Evolutionary conservation across 257 asterid species (phyloP), one percentile per base, ranked within the genome.

Genomic region (Solanum stenotomum): DNA sequence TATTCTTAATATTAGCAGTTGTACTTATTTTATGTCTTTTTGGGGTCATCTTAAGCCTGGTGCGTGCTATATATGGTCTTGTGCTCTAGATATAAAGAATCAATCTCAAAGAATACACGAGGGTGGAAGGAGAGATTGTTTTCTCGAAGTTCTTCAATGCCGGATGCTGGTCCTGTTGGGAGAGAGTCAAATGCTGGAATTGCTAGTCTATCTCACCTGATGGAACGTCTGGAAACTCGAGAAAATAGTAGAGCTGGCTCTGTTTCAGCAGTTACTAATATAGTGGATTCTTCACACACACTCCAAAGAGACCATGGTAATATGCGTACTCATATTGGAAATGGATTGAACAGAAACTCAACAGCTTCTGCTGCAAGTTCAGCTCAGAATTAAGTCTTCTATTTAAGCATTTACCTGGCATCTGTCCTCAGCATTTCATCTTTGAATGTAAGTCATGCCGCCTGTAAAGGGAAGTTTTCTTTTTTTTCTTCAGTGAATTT

Each of bases 81-180:
- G 59, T 86, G 49, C 7, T 86, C 77, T 70, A 97, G 99, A 91
- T 97, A 97, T 92, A 96, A 95, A 92, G 99, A 97, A 87, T 92
- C 98, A 4, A 92, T 97, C 90, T 90, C 98, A 13, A 95, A 94
- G 95, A 93, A 92, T 85, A 96, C 98, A 15, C 93, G 90, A 91
- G 99, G 94, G 86, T 95, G 95, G 98, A 97, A 94, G 91, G 99
- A 97, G 88, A 96, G 93, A 93, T 90, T 97, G 87, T 96, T 97
- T 90, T 92, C 98, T 82, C 94, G 97, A 75, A 96, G 92, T 93
- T 84, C 94, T 79, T 94, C 98, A 37, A 91, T 95, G 95, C 91
- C 96, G 59, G 98, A 95, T 86, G 93, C 94, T 70, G 93, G 98
- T 83, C 91, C 94, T 81, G 98, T 90, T 61, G 91, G 92, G 93